Percentiles rank a stretch among this genome's conserved stretches.
These are phyloP conservation scores for Parafenestella ontariensis DNA, from an alignment of 2,329 filamentous ascomycete genomes.

Conservation along the genomic window DNA sequence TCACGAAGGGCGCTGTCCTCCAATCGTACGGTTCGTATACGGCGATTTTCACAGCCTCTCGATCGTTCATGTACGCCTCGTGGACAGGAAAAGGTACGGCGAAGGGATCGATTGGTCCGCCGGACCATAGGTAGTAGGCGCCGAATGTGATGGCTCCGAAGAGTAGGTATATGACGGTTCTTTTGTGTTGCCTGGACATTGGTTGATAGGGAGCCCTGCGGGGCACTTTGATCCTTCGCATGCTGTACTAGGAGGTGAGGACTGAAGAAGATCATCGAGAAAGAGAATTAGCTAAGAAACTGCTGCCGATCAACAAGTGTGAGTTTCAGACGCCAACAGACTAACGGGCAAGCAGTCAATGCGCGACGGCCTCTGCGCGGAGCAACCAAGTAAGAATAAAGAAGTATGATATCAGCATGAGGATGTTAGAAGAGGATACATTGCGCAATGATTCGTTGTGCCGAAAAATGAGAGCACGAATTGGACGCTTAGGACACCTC, in stretches of 20 bases:
- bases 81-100: slow-evolving; percentile 39
- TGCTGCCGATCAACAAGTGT: background rate
- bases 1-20: slow-evolving; percentile 51
- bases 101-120: slow-evolving; percentile 35
- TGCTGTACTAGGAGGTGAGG: slow-evolving; percentile 14
- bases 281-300: background rate
- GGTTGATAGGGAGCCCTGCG: slow-evolving; percentile 29
- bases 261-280: background rate
- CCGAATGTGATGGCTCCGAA: slow-evolving; percentile 32
- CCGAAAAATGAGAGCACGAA: slow-evolving; percentile 1
- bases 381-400: slow-evolving; percentile 1
- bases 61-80: slow-evolving; percentile 43
- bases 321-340: background rate
- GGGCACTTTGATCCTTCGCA: slow-evolving; percentile 40
- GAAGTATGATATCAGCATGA: background rate
- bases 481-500: slow-evolving; percentile 21
- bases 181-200: slow-evolving; percentile 41
- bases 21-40: slow-evolving; percentile 47
- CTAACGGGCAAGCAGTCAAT: background rate
- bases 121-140: slow-evolving; percentile 37
- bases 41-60: slow-evolving; percentile 18
- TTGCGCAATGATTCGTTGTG: slow-evolving; percentile 8
- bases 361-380: background rate
- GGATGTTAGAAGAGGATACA: slow-evolving; percentile 1
- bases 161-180: slow-evolving; percentile 35